A percentile compares a stretch with the other conserved stretches of the same genome.
Evolutionary conservation across 768 basidiomycete genomes (phyloP).

Genomic region (Panellus pusillus): DNA sequence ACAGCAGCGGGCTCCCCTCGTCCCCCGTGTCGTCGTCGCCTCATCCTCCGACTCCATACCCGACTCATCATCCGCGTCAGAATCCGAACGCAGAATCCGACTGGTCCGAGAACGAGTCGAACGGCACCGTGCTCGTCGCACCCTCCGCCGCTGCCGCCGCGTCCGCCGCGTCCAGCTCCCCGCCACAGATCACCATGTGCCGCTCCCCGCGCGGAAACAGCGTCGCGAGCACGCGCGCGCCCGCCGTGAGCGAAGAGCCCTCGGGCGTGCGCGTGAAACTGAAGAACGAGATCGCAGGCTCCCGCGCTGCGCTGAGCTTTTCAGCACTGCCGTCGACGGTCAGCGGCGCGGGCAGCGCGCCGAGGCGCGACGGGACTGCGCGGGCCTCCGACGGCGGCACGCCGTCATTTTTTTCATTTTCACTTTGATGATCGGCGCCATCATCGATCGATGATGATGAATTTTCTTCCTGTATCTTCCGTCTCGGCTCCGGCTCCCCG

Average conservation of each 20-base stretch:
- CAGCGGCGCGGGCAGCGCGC: constrained; percentile 5
- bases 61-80: not conserved
- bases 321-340: not conserved
- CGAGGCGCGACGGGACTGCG: constrained; percentile 16
- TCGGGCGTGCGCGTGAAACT: constrained; percentile 77
- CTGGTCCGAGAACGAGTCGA: constrained; percentile 24
- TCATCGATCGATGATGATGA: too few relatives aligned
- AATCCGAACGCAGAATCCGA: constrained; percentile 23
- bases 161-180: constrained; percentile 63
- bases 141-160: constrained; percentile 26
- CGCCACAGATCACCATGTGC: constrained; percentile 73
- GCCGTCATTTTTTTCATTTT: not conserved
- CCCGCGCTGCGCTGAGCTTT: constrained; percentile 12
- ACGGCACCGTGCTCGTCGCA: too few relatives aligned
- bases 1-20: constrained; percentile 9
- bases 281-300: constrained; percentile 63
- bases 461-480: not conserved
- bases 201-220: constrained; percentile 72
- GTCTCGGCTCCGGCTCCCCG: constrained; percentile 29
- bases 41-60: constrained; percentile 31
- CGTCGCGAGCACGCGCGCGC: constrained; percentile 62
- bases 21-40: constrained; percentile 26
- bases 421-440: too few relatives aligned
- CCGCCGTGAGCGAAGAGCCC: constrained; percentile 75
- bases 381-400: constrained; percentile 10